Conservation (phyloP, 2,329 filamentous ascomycete genomes). For the Phaeophleospora eucalypticola region DNA sequence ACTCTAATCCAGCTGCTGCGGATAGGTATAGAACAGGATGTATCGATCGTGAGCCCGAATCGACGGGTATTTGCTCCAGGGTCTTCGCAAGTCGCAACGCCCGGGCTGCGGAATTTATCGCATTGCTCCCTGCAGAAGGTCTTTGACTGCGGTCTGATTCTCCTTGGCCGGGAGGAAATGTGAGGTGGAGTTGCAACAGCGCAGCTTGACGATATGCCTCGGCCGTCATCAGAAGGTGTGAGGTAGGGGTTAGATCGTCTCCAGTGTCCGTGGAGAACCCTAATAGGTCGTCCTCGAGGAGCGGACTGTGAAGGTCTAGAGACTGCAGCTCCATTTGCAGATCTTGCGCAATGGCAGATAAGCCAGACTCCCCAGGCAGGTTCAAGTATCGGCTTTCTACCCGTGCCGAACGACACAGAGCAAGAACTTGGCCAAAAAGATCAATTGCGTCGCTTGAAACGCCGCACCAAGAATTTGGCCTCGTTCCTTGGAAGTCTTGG, state of each 20-base stretch:
- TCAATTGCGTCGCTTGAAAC: no score
- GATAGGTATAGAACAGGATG: constrained; percentile 13
- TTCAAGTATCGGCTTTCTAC: no score
- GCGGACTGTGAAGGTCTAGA: not conserved
- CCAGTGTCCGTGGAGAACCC: constrained; percentile 3
- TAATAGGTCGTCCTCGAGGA: not conserved
- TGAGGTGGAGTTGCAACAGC: constrained; percentile 10
- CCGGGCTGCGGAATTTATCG: not conserved
- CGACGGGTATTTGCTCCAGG: constrained; percentile 7
- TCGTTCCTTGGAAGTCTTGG: no score
- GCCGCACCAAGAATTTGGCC: no score
- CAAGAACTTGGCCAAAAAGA: no score
- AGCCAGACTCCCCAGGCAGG: no score
- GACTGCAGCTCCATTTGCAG: not conserved
- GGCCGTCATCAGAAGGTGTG: constrained; percentile 10
- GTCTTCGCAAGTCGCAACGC: constrained; percentile 3
- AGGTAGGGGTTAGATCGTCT: constrained; percentile 10
- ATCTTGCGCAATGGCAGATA: no score
- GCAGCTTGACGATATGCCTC: constrained; percentile 13
- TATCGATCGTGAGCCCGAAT: constrained; percentile 12
- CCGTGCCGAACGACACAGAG: no score
- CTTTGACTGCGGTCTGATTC: not conserved
- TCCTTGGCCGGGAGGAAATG: constrained; percentile 4
- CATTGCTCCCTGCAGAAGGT: not conserved
- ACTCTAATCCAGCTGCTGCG: constrained; percentile 7